Evolutionary conservation across 441 rosid species (phyloP).

Genomic region (Metrosideros polymorpha): DNA sequence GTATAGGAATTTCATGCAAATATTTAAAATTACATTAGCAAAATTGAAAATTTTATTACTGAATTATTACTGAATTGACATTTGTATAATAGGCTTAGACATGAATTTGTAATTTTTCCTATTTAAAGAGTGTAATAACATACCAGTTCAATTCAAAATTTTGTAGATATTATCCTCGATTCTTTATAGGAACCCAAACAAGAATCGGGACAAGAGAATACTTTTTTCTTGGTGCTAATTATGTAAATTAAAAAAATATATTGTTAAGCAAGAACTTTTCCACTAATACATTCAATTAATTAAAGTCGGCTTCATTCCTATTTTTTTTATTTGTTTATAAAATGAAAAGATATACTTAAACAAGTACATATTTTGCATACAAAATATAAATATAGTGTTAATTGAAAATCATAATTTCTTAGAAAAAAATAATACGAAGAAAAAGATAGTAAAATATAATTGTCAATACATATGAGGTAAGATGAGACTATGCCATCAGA

Average conservation of each 20-base stretch:
- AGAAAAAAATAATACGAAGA: not conserved
- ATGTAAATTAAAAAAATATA: too few relatives aligned
- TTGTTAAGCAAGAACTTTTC: too few relatives aligned
- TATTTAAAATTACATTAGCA: too few relatives aligned
- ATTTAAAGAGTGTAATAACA: not conserved
- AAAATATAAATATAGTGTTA: not conserved
- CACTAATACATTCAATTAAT: not conserved
- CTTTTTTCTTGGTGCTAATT: not conserved
- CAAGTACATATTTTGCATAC: not conserved
- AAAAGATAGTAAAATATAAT: too few relatives aligned
- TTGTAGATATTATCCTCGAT: not conserved
- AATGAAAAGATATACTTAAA: not conserved
- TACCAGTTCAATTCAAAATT: not conserved
- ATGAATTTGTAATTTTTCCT: too few relatives aligned
- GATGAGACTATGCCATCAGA: not conserved
- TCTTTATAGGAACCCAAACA: not conserved
- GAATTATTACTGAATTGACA: too few relatives aligned
- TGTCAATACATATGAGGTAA: rapidly evolving
- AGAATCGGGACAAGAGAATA: not conserved
- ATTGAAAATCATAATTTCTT: not conserved
- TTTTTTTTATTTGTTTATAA: not conserved
- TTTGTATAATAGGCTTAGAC: too few relatives aligned
- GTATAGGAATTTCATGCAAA: too few relatives aligned
- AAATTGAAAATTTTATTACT: too few relatives aligned
- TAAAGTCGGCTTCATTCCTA: not conserved